A percentile compares a stretch with the other conserved stretches of the same genome.
Evolutionary conservation across 345 rosid genomes (phyloP).

Genomic region (Brassica juncea): DNA sequence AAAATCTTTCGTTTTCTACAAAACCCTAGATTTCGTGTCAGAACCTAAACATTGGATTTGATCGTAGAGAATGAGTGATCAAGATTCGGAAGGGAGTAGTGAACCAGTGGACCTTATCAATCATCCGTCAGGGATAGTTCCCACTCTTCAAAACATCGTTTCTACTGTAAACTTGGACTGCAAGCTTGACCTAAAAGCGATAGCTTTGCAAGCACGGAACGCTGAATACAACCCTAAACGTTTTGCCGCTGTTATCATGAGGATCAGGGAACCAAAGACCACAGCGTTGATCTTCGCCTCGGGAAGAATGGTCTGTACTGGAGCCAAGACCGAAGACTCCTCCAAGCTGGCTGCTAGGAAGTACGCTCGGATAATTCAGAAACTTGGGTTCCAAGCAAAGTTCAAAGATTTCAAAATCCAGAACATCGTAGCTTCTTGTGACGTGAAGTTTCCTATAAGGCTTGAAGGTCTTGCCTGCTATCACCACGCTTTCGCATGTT

Average conservation of each 20-base stretch:
- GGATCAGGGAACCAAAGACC: slow-evolving; percentile 12
- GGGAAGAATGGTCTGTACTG: slow-evolving; percentile 8
- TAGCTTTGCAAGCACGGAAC: slow-evolving; percentile 1
- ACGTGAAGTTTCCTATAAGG: not conserved
- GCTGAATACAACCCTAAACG: slow-evolving; percentile 5
- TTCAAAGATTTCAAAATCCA: not conserved
- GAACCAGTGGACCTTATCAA: slow-evolving; percentile 80
- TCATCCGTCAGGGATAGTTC: slow-evolving; percentile 74
- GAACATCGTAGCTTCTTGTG: slow-evolving; percentile 10
- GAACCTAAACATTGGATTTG: not conserved
- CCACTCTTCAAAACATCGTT: slow-evolving; percentile 6
- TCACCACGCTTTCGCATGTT: slow-evolving; percentile 13
- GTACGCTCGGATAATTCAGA: not conserved
- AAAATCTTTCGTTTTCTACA: not conserved
- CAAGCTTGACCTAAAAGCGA: not conserved
- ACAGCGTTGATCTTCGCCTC: not conserved
- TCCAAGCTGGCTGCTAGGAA: not conserved
- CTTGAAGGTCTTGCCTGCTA: not conserved
- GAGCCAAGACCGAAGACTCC: not conserved
- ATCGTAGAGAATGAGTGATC: slow-evolving; percentile 64
- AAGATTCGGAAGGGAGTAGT: slow-evolving; percentile 77
- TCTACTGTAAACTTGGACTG: not conserved
- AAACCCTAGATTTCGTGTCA: not conserved
- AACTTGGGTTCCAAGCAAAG: not conserved
- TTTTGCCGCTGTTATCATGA: slow-evolving; percentile 3